phyloP scores from a whole-genome alignment of 345 rosid genomes.

The Dipteronia dyeriana region DNA sequence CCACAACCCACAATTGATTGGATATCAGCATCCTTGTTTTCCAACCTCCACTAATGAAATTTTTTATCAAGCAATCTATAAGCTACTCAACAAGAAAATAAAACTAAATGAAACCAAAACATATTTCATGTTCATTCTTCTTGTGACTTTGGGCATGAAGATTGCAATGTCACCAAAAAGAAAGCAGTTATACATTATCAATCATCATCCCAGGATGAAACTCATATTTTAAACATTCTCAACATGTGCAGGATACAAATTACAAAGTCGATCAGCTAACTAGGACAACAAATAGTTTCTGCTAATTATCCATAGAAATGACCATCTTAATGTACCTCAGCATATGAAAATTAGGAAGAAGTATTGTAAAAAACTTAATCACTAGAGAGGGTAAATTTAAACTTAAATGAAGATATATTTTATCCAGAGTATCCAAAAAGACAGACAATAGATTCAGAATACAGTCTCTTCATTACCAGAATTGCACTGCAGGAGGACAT shows the following conservation, averaged over 20 bases:
- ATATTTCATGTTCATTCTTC: no score
- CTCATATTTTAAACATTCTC: not conserved
- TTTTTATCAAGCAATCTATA: not conserved
- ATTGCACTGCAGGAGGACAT: not conserved
- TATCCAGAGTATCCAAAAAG: not conserved
- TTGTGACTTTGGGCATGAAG: no score
- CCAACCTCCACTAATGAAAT: no score
- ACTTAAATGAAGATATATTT: no score
- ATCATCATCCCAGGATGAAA: not conserved
- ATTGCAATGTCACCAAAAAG: no score
- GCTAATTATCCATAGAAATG: no score
- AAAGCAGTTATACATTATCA: no score
- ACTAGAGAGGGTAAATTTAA: not conserved
- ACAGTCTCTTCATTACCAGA: not conserved
- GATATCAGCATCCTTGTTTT: not conserved
- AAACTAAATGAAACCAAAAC: no score
- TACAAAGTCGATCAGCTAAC: not conserved
- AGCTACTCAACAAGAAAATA: not conserved
- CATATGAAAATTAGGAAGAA: not conserved
- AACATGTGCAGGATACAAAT: not conserved
- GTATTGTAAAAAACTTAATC: not conserved
- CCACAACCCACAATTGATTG: not conserved
- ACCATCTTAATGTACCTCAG: not conserved
- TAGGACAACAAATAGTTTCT: no score
- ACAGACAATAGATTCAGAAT: conserved; percentile 7